These are phyloP conservation scores for Sporothrix pallida DNA, from an alignment of 2,329 filamentous ascomycete species.

Conservation along the genomic window DNA sequence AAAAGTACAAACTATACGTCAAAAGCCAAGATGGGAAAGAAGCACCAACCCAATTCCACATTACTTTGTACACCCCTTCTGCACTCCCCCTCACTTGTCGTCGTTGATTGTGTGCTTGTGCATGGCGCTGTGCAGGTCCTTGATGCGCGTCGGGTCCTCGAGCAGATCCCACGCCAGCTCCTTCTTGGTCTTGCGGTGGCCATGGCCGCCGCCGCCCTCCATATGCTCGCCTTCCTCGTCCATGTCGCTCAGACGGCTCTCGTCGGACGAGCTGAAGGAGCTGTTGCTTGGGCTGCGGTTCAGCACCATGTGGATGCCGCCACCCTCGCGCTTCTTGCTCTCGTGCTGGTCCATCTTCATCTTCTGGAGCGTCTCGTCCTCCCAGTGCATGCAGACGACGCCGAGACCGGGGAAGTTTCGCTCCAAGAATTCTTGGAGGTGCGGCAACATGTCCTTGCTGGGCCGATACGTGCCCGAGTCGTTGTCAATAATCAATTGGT, in stretches of 20 bases:
- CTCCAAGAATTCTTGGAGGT: conserved; percentile 72
- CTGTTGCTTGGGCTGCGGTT: conserved; percentile 58
- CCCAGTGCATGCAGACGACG: conserved; percentile 76
- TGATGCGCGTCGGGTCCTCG: conserved; percentile 56
- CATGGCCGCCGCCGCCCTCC: conserved; percentile 39
- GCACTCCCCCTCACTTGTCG: background rate
- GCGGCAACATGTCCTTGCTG: conserved; percentile 74
- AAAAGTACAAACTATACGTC: background rate
- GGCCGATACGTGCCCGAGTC: conserved; percentile 93
- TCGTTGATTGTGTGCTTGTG: conserved; percentile 9
- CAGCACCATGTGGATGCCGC: conserved; percentile 59
- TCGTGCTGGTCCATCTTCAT: conserved; percentile 79
- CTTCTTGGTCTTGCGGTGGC: conserved; percentile 52
- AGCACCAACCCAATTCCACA: background rate
- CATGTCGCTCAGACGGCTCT: conserved; percentile 54
- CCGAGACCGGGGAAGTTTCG: conserved; percentile 78
- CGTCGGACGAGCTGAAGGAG: conserved; percentile 58
- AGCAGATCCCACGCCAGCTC: conserved; percentile 59
- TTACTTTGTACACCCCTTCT: no score
- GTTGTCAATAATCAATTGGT: conserved; percentile 93
- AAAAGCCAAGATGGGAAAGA: background rate
- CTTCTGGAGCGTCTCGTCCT: conserved; percentile 72
- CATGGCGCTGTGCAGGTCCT: conserved; percentile 40
- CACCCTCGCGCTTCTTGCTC: conserved; percentile 69
- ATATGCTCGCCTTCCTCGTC: conserved; percentile 42